phyloP scores from a whole-genome alignment of 257 asterid genomes.

The Rauvolfia tetraphylla region DNA sequence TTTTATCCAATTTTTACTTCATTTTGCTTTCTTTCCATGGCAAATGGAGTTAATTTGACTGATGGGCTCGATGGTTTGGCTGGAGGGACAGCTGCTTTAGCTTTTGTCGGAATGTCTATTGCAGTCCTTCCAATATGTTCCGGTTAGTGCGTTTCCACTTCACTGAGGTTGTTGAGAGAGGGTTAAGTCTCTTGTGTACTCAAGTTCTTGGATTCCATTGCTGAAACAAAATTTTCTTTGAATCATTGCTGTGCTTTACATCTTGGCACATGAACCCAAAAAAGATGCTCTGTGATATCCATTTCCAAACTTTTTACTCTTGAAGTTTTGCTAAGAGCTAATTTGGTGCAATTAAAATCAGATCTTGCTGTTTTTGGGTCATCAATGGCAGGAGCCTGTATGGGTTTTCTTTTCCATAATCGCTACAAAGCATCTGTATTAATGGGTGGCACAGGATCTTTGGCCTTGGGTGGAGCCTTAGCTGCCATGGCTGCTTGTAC shows the following conservation, averaged over 20 bases:
- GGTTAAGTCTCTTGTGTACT: constrained; percentile 2
- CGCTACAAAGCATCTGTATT: constrained; percentile 70
- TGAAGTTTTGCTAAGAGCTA: constrained; percentile 17
- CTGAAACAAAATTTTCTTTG: not conserved
- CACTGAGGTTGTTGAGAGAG: not conserved
- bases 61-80: constrained; percentile 93
- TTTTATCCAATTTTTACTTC: constrained; percentile 55
- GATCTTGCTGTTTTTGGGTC: constrained; percentile 90
- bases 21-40: constrained; percentile 74
- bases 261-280: not conserved
- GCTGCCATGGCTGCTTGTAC: constrained; percentile 97
- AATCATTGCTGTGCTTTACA: not conserved
- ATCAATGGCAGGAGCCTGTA: constrained; percentile 97
- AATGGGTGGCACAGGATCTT: constrained; percentile 88
- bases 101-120: constrained; percentile 83
- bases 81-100: constrained; percentile 85
- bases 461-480: constrained; percentile 91
- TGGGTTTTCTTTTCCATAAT: constrained; percentile 83
- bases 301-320: not conserved
- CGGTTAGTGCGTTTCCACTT: constrained; percentile 41
- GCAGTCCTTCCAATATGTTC: constrained; percentile 91
- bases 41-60: constrained; percentile 66
- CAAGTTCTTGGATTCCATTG: constrained; percentile 11
- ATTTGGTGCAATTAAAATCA: constrained; percentile 29
- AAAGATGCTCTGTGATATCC: not conserved